These are phyloP conservation scores for Bryum argenteum DNA, from an alignment of 225 moss, liverwort and hornwort species.

Conservation along the genomic window DNA sequence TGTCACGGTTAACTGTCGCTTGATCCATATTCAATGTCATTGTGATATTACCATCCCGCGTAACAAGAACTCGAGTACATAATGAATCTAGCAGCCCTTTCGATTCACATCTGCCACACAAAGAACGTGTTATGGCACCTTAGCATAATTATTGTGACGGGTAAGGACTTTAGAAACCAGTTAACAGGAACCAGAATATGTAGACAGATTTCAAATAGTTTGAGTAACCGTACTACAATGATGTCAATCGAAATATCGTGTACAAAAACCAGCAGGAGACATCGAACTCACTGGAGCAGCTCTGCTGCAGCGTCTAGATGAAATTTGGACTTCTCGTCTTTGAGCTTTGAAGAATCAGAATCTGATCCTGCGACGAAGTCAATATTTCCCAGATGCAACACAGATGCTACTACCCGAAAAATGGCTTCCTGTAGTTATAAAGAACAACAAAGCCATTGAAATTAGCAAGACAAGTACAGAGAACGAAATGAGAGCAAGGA, in stretches of 20 bases:
- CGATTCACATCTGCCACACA: conserved; percentile 65
- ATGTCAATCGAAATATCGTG: not conserved
- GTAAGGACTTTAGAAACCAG: conserved; percentile 11
- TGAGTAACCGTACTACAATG: not conserved
- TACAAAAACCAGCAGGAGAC: not conserved
- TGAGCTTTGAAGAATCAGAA: conserved; percentile 78
- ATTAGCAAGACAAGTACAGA: conserved; percentile 13
- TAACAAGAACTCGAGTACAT: conserved; percentile 79
- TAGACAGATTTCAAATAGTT: not conserved
- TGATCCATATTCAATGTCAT: conserved; percentile 83
- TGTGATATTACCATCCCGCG: conserved; percentile 91
- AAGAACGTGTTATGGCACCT: not conserved
- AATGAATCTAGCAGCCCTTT: conserved; percentile 93
- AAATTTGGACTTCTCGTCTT: conserved; percentile 80
- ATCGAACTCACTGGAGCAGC: conserved; percentile 73
- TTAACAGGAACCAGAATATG: conserved; percentile 3
- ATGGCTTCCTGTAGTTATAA: conserved; percentile 78
- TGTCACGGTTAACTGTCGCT: conserved; percentile 91
- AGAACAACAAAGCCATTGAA: conserved; percentile 15
- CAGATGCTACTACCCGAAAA: conserved; percentile 94
- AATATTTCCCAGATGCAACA: conserved; percentile 94
- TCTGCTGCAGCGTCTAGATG: conserved; percentile 90
- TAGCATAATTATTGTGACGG: conserved; percentile 10
- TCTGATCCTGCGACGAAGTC: conserved; percentile 83
- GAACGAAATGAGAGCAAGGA: conserved; percentile 9